These are phyloP conservation scores for Pochonia chlamydosporia DNA, from an alignment of 2,329 filamentous ascomycete species.

Conservation along the genomic window DNA sequence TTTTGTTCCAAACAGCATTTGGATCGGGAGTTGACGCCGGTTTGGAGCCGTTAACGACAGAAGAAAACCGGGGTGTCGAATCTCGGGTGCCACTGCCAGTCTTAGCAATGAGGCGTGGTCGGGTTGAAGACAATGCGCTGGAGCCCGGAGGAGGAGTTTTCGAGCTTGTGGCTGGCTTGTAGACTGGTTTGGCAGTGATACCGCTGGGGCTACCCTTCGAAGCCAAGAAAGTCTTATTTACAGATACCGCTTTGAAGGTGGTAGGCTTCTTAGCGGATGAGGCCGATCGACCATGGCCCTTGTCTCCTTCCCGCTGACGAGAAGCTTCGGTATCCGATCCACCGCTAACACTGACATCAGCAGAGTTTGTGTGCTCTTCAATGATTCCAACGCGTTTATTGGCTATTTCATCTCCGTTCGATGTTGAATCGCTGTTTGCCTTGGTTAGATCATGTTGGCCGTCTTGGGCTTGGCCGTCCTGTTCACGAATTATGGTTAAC, in stretches of 20 bases:
- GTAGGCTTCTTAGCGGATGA: constrained; percentile 66
- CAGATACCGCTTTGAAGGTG: constrained; percentile 79
- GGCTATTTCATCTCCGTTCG: constrained; percentile 44
- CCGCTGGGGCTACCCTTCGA: constrained; percentile 52
- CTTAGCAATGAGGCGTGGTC: constrained; percentile 72
- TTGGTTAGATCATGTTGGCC: constrained; percentile 30
- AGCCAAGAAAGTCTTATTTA: constrained; percentile 78
- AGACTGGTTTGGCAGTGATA: constrained; percentile 41
- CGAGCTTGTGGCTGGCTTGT: constrained; percentile 43
- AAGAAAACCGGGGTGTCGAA: constrained; percentile 37
- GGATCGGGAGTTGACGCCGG: constrained; percentile 59
- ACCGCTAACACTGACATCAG: constrained; percentile 64
- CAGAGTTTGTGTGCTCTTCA: constrained; percentile 55
- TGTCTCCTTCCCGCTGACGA: constrained; percentile 51
- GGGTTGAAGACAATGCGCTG: constrained; percentile 45
- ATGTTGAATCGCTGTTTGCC: constrained; percentile 40
- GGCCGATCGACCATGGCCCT: constrained; percentile 51
- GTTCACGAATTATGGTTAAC: not conserved
- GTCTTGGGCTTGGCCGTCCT: constrained; percentile 38
- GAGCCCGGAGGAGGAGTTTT: constrained; percentile 40
- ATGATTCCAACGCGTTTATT: constrained; percentile 53
- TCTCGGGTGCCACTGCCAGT: constrained; percentile 56
- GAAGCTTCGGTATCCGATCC: constrained; percentile 73
- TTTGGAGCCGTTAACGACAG: constrained; percentile 51
- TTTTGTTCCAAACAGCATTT: constrained; percentile 83